Percentiles rank a stretch among this genome's conserved stretches.
These are phyloP conservation scores for Penicillium concentricum DNA, from an alignment of 2,329 filamentous ascomycete species.

Conservation along the genomic window DNA sequence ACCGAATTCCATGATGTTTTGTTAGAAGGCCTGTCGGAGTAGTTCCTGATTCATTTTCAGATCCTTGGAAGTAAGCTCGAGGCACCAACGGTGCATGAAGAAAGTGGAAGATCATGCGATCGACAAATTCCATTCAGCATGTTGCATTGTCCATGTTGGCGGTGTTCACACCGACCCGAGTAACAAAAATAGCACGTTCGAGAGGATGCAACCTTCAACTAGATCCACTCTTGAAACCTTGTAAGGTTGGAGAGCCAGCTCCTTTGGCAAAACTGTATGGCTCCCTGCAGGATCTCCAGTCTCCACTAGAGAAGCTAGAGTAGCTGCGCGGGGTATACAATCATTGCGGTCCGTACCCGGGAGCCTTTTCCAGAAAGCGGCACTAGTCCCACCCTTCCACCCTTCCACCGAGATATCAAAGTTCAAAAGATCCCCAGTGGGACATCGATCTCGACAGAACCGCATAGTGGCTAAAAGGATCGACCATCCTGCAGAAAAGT, in stretches of 20 bases:
- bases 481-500: slow-evolving; percentile 30
- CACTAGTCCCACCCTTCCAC: neutral
- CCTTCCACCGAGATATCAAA: neutral
- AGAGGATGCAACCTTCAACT: slow-evolving; percentile 9
- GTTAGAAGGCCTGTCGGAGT: slow-evolving; percentile 13
- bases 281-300: slow-evolving; percentile 3
- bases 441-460: slow-evolving; percentile 16
- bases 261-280: slow-evolving; percentile 9
- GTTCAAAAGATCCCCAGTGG: slow-evolving; percentile 17
- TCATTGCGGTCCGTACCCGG: slow-evolving; percentile 26
- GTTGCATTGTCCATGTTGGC: slow-evolving; percentile 22
- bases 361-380: slow-evolving; percentile 22
- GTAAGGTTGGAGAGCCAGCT: neutral
- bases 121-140: slow-evolving; percentile 26
- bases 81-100: slow-evolving; percentile 24
- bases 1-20: slow-evolving; percentile 20
- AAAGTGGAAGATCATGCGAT: slow-evolving; percentile 29
- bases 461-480: slow-evolving; percentile 24
- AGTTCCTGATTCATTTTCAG: slow-evolving; percentile 5
- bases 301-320: slow-evolving; percentile 17
- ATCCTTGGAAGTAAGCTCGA: slow-evolving; percentile 19
- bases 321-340: slow-evolving; percentile 13
- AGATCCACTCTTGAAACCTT: neutral
- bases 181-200: slow-evolving; percentile 10
- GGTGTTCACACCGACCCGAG: slow-evolving; percentile 28